Conservation (phyloP, 495 filamentous ascomycete genomes). For the Penicillium angulare region DNA sequence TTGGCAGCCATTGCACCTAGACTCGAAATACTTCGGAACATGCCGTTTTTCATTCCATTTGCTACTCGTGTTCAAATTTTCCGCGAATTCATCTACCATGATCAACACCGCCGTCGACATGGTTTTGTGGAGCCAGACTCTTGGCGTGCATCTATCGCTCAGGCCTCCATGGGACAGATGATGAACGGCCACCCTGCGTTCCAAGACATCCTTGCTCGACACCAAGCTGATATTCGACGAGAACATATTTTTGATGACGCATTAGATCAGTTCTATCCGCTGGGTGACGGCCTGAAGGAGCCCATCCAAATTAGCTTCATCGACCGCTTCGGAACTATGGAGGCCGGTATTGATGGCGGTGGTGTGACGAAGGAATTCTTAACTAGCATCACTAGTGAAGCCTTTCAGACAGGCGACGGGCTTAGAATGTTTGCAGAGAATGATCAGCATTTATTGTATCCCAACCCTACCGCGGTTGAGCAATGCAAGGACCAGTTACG, state of each 20-base stretch:
- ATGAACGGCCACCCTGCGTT: constrained; percentile 29
- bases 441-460: constrained; percentile 85
- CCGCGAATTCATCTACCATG: constrained; percentile 80
- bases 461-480: constrained; percentile 79
- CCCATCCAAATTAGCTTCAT: constrained; percentile 98
- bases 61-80: constrained; percentile 90
- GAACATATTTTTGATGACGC: constrained; percentile 86
- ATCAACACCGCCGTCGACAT: constrained; percentile 73
- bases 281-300: constrained; percentile 85
- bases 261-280: constrained; percentile 74
- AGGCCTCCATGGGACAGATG: constrained; percentile 37
- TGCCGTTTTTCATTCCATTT: constrained; percentile 97
- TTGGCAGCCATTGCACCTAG: constrained; percentile 77
- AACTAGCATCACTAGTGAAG: constrained; percentile 83
- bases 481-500: constrained; percentile 61
- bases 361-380: constrained; percentile 98
- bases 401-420: constrained; percentile 62
- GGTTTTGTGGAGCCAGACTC: constrained; percentile 75
- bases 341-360: constrained; percentile 95
- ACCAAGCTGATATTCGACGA: constrained; percentile 78
- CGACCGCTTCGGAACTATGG: constrained; percentile 79
- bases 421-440: constrained; percentile 76
- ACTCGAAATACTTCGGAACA: constrained; percentile 87
- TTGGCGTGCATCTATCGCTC: constrained; percentile 67
- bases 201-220: constrained; percentile 59